These are phyloP conservation scores for Neurospora sp. DNA, from an alignment of 495 filamentous ascomycete genomes.

Conservation along the genomic window DNA sequence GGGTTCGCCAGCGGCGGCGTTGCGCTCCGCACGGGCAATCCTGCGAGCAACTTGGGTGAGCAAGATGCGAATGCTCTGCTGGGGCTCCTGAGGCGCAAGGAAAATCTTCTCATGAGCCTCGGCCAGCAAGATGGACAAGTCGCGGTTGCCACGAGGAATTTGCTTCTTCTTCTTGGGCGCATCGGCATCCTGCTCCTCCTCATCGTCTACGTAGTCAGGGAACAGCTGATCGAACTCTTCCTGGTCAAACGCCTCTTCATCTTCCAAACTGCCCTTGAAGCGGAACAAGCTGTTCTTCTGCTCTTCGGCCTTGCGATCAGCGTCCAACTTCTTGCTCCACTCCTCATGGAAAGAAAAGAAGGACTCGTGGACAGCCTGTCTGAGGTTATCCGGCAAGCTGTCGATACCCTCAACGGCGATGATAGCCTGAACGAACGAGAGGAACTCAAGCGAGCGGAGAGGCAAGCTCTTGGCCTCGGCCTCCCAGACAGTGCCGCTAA, in stretches of 20 bases:
- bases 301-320: slow-evolving; percentile 63
- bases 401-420: slow-evolving; percentile 32
- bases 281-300: slow-evolving; percentile 66
- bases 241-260: slow-evolving; percentile 66
- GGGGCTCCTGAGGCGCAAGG: slow-evolving; percentile 22
- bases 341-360: slow-evolving; percentile 62
- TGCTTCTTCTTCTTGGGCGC: slow-evolving; percentile 14
- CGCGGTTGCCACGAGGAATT: slow-evolving; percentile 22
- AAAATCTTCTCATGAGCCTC: slow-evolving; percentile 41
- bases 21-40: slow-evolving; percentile 17
- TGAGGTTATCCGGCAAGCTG: slow-evolving; percentile 21
- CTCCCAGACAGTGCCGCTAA: slow-evolving; percentile 37
- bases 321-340: slow-evolving; percentile 64
- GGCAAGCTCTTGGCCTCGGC: slow-evolving; percentile 14
- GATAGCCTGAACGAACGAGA: slow-evolving; percentile 29
- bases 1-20: slow-evolving; percentile 19
- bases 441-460: slow-evolving; percentile 39
- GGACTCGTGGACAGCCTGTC: slow-evolving; percentile 36
- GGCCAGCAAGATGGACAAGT: slow-evolving; percentile 35
- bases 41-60: slow-evolving; percentile 28
- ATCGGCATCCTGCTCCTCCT: slow-evolving; percentile 10
- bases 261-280: slow-evolving; percentile 64
- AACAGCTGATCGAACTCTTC: slow-evolving; percentile 72
- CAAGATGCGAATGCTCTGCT: slow-evolving; percentile 27
- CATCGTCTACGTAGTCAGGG: slow-evolving; percentile 50